Evolutionary conservation across 2,329 filamentous ascomycete genomes (phyloP).

Genomic region (Cercospora citrullina): DNA sequence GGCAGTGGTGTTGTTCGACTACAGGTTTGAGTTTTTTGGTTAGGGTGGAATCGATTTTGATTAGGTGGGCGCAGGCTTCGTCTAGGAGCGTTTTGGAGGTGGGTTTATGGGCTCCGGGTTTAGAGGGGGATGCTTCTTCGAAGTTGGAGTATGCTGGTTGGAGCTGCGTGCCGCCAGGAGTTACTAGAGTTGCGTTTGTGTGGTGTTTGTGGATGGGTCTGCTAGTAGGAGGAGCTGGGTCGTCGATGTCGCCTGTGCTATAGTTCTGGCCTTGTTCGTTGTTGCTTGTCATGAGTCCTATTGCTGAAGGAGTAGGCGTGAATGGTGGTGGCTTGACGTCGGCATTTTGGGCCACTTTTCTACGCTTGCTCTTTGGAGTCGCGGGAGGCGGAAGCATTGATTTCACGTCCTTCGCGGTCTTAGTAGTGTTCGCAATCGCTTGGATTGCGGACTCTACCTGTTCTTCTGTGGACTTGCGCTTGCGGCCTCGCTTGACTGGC

Average conservation of each 20-base stretch:
- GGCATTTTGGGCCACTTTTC: slow-evolving; percentile 28
- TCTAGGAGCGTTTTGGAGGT: slow-evolving; percentile 64
- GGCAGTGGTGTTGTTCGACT: slow-evolving; percentile 73
- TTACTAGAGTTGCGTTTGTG: slow-evolving; percentile 71
- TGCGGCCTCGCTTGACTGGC: slow-evolving; percentile 29
- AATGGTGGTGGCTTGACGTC: slow-evolving; percentile 40
- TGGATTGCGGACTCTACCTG: slow-evolving; percentile 20
- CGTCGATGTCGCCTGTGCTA: slow-evolving; percentile 45
- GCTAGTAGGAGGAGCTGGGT: slow-evolving; percentile 34
- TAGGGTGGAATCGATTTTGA: slow-evolving; percentile 62
- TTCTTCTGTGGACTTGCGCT: slow-evolving; percentile 26
- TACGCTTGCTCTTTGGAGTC: slow-evolving; percentile 34
- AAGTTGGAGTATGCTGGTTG: slow-evolving; percentile 51
- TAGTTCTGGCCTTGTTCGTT: slow-evolving; percentile 37
- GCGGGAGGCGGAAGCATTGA: slow-evolving; percentile 37
- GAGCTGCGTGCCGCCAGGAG: slow-evolving; percentile 66
- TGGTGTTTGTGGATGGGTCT: slow-evolving; percentile 63
- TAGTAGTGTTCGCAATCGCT: slow-evolving; percentile 11
- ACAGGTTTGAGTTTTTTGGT: slow-evolving; percentile 62
- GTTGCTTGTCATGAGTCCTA: slow-evolving; percentile 48
- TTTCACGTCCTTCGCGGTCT: slow-evolving; percentile 20
- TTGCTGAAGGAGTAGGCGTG: slow-evolving; percentile 53
- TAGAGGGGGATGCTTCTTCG: slow-evolving; percentile 41
- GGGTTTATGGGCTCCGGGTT: slow-evolving; percentile 36
- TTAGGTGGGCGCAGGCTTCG: slow-evolving; percentile 72